Evolutionary conservation across 306 rosid genomes (phyloP).

Genomic region (Fragaria ananassa): DNA sequence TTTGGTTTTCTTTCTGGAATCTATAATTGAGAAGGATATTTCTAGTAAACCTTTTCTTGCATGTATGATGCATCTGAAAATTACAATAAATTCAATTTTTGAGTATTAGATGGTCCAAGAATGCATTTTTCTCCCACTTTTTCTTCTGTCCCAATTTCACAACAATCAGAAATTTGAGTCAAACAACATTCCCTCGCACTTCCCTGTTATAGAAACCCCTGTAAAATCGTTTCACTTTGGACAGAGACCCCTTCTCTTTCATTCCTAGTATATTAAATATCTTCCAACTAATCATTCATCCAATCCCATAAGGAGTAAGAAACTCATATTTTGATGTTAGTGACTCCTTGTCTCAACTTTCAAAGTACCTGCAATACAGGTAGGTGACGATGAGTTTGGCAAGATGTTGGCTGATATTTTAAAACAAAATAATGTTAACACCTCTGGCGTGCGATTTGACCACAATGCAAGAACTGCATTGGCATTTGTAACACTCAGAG

Average conservation of each 20-base stretch:
- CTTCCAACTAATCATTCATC: not conserved
- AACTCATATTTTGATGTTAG: not conserved
- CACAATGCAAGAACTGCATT: conserved; percentile 77
- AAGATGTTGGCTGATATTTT: conserved; percentile 71
- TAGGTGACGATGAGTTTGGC: conserved; percentile 91
- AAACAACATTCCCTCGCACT: not conserved
- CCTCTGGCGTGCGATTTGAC: conserved; percentile 77
- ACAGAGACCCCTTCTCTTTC: not conserved
- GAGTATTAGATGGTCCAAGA: not conserved
- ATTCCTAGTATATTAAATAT: not conserved
- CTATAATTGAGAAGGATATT: not conserved
- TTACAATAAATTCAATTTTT: not conserved
- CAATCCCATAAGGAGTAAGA: not conserved
- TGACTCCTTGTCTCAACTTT: conserved; percentile 6
- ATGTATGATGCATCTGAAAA: not conserved
- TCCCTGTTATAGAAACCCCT: not conserved
- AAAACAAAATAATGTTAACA: conserved; percentile 61
- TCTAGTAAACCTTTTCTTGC: conserved; percentile 2
- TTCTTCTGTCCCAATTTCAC: not conserved
- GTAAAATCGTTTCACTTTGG: not conserved
- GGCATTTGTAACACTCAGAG: conserved; percentile 82
- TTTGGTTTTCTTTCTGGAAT: not conserved
- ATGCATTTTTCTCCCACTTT: not conserved
- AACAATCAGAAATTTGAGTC: not conserved
- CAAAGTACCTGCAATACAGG: conserved; percentile 38